Base-by-base conservation (phyloP, 306 rosid species). In the Parietaria judaica region DNA sequence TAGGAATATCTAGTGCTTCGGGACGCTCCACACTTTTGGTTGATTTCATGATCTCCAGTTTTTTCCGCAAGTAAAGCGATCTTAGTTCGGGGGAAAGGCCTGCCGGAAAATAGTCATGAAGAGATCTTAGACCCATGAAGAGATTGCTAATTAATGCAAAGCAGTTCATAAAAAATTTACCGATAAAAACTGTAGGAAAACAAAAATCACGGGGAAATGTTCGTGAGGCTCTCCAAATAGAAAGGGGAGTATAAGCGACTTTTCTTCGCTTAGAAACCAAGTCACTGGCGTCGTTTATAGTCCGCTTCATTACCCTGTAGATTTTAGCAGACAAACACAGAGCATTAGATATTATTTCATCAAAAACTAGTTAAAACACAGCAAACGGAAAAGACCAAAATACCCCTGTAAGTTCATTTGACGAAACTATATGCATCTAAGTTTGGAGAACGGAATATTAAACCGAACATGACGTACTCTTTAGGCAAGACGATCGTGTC, bases 221-320 rank as follows among this genome's bases (percentile, higher is more conserved):
- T 60, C 72, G 60, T 64, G 70, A 63, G 56, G 2, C 68, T 72
- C 64, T 76, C 70, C 75, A 65, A 16, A 37, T 74, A 62, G 82
- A 54, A 61, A 53, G 74, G 41, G 65, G 63, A 72, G 79, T 67
- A 60, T 5, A 60, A 36, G 53, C 74, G 47, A 66, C 64, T 74
- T 75, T 76, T 67, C 72, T 82, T 65, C 86, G 75, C 70, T 75
- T 71, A 61, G 75, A 63, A 72, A 88, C 63, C 70, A 88, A 63
- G 74, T 79, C 85, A 31, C 82, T 77, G 17, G 88, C 56, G 58
- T 84, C 83, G 10, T 8, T 6, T 70, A 84, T 72, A 62, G 79
- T 48, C 74, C 65, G 62, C 72, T 43, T 80, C 65, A 88, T 56
- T 45, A 61, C 70, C 81, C 98, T 92, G 87, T 85, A 80, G 65